phyloP scores from a whole-genome alignment of 495 filamentous ascomycete species.

The Lentithecium fluviatile region DNA sequence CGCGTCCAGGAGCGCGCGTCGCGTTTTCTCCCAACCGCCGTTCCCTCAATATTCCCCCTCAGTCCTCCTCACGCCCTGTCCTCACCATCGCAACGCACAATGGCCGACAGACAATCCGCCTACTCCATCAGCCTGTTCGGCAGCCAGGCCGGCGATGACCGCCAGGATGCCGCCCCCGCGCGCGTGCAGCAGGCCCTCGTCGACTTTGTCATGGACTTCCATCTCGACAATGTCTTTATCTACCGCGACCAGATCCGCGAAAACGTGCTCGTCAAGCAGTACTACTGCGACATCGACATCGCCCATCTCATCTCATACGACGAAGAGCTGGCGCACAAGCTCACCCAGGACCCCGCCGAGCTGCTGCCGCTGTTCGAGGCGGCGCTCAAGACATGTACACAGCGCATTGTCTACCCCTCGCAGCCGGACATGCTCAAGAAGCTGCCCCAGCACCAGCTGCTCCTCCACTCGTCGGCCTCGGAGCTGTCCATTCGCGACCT shows the following conservation, averaged over 20 bases:
- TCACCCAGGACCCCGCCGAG: slow-evolving; percentile 87
- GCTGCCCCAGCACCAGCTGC: slow-evolving; percentile 89
- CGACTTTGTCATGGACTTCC: slow-evolving; percentile 90
- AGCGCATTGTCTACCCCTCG: slow-evolving; percentile 81
- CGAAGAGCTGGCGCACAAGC: slow-evolving; percentile 88
- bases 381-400: slow-evolving; percentile 85
- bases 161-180: slow-evolving; percentile 57
- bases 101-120: slow-evolving; percentile 85
- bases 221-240: slow-evolving; percentile 92
- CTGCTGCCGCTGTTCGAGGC: slow-evolving; percentile 95
- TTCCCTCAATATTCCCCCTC: not conserved
- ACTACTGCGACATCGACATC: slow-evolving; percentile 96
- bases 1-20: not conserved
- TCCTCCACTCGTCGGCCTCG: slow-evolving; percentile 87
- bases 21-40: not conserved
- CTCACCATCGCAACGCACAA: not conserved
- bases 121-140: slow-evolving; percentile 80
- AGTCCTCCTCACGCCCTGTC: not conserved
- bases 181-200: slow-evolving; percentile 57
- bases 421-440: slow-evolving; percentile 56
- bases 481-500: slow-evolving; percentile 92
- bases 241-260: slow-evolving; percentile 97
- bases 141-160: slow-evolving; percentile 51
- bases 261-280: slow-evolving; percentile 92
- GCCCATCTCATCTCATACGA: slow-evolving; percentile 95